Conservation (phyloP, 2,329 filamentous ascomycete species). For the Colletotrichum brevisporum region DNA sequence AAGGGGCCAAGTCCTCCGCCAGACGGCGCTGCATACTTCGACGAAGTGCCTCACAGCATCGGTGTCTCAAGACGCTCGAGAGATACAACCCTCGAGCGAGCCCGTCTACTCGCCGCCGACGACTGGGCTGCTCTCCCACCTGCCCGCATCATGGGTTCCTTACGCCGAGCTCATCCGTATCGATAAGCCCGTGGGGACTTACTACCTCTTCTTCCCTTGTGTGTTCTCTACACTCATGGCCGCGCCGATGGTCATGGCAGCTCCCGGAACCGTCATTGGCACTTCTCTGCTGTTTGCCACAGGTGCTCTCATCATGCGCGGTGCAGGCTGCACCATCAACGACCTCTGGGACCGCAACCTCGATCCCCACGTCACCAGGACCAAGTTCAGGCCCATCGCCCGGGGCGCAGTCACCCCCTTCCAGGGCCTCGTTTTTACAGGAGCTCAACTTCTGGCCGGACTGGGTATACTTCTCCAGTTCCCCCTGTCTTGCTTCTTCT, state of each 20-base stretch:
- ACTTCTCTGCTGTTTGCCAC: slow-evolving; percentile 80
- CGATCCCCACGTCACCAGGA: slow-evolving; percentile 84
- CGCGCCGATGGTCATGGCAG: slow-evolving; percentile 75
- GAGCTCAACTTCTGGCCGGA: slow-evolving; percentile 80
- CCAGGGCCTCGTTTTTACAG: slow-evolving; percentile 81
- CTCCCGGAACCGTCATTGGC: slow-evolving; percentile 72
- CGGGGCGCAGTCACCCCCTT: slow-evolving; percentile 81
- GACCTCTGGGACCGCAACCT: slow-evolving; percentile 92
- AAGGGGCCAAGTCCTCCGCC: not conserved
- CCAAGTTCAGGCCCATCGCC: slow-evolving; percentile 84
- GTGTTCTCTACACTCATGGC: slow-evolving; percentile 88
- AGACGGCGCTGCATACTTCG: slow-evolving; percentile 36
- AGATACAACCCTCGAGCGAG: slow-evolving; percentile 39
- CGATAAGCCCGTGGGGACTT: slow-evolving; percentile 85
- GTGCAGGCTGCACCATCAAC: slow-evolving; percentile 90
- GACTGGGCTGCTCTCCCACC: slow-evolving; percentile 76
- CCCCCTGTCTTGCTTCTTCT: slow-evolving; percentile 80
- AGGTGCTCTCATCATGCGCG: slow-evolving; percentile 87
- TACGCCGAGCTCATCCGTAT: slow-evolving; percentile 87
- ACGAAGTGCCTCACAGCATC: slow-evolving; percentile 22
- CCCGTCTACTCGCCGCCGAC: slow-evolving; percentile 76
- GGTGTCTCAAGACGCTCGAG: slow-evolving; percentile 37
- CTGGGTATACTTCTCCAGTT: slow-evolving; percentile 83
- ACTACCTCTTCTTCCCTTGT: slow-evolving; percentile 89
- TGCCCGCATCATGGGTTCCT: slow-evolving; percentile 80